Evolutionary conservation across 768 basidiomycete species (phyloP).

Genomic region (Tephrocybe rancida): DNA sequence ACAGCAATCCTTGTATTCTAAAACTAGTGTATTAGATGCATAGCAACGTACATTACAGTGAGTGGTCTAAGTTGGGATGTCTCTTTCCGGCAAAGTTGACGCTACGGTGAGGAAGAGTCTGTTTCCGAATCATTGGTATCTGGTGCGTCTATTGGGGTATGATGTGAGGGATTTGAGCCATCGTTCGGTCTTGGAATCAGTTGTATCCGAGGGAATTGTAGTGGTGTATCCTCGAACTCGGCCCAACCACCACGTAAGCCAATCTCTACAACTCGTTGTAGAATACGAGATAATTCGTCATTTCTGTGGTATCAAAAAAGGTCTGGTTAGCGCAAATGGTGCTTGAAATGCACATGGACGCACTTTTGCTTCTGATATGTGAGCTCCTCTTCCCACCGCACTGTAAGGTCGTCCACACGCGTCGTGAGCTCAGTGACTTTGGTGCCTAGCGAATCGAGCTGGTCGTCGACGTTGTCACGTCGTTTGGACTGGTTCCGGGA

Average conservation of each 20-base stretch:
- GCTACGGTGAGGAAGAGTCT: conserved; percentile 1
- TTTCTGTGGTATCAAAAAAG: conserved; percentile 40
- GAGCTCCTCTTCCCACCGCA: conserved; percentile 45
- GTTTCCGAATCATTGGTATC: conserved; percentile 12
- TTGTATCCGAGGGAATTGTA: conserved; percentile 33
- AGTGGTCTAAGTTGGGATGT: too few species aligned
- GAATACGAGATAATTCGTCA: conserved; percentile 65
- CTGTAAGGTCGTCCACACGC: conserved; percentile 41
- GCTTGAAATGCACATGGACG: conserved; percentile 15
- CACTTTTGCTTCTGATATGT: conserved; percentile 49
- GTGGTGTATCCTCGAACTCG: conserved; percentile 62
- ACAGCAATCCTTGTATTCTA: neutral
- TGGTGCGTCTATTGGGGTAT: conserved; percentile 5
- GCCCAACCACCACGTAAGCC: conserved; percentile 65
- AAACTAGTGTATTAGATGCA: neutral
- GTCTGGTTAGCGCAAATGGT: neutral
- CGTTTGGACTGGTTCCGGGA: conserved; percentile 70
- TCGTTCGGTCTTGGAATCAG: neutral
- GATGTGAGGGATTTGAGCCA: conserved; percentile 1
- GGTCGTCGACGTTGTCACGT: conserved; percentile 73
- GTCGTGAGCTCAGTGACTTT: conserved; percentile 48
- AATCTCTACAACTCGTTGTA: conserved; percentile 70
- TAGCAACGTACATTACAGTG: neutral
- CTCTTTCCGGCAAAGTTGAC: neutral
- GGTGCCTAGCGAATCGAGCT: conserved; percentile 57